Base-by-base conservation (phyloP, 352 stramenopile genomes). In the Pythium guiyangense region DNA sequence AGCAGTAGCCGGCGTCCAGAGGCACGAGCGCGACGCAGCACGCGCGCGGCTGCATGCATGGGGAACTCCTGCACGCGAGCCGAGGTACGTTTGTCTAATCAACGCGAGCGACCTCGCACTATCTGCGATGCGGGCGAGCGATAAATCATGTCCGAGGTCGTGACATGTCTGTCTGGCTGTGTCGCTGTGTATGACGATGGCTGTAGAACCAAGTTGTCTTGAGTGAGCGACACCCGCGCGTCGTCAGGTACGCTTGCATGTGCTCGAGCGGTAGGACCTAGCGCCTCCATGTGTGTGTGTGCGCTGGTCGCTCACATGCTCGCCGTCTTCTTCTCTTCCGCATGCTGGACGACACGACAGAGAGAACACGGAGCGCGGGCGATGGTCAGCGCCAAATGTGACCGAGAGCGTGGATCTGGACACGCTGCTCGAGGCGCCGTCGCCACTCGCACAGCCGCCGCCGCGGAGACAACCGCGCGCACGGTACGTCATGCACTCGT, bases 341-440 rank as follows among this genome's bases (percentile, higher is more conserved):
- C 15, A n/a, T 40, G 34, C 3, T 10, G 17, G 3, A 44, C 18
- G 27, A 37, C 40, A 35, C 27, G 18, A 6, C 34, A 49, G 59
- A 42, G 53, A 55, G 8, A 67, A 62, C 44, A 43, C 64, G 40
- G 72, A 83, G 31, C 65, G 60, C 9, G 82, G 79, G 9, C 79
- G 82, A 29, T 92, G 82, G 82, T 92, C 82, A 11, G 79, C 82
- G 0, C 79, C 79, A 8, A 79, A 86, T 43, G 71, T 64, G 27
- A 49, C 68, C 10, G 77, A 87, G 57, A 86, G 74, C 47, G 79
- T 90, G 26, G 83, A 92, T 39, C 70, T 92, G n/a, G 83, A 92
- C 65, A 88, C 78, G 53, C 57, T 92, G 26, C 60, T 92, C 42
- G 79, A 89, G 58, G 83, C 83, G 25, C 83, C 83, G 6, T 92